Conservation (phyloP, 1,284 basidiomycete species). For the Xerocomus amazonicus region DNA sequence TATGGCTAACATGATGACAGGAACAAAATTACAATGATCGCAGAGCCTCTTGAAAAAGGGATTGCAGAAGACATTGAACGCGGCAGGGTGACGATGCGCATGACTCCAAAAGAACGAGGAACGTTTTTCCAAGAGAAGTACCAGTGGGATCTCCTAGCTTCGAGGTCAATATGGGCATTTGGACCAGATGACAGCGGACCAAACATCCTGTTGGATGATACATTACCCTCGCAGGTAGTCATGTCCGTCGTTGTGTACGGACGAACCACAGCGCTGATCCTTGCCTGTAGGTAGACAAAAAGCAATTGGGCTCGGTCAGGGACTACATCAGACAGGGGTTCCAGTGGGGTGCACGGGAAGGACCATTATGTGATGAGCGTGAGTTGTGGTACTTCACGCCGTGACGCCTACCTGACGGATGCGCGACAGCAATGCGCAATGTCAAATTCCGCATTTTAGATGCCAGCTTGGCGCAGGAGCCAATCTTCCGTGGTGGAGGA, state of each 20-base stretch:
- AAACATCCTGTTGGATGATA: conserved; percentile 94
- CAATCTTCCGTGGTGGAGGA: conserved; percentile 96
- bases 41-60: conserved; percentile 90
- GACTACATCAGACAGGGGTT: conserved; percentile 98
- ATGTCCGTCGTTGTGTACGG: not conserved
- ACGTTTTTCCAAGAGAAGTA: conserved; percentile 95
- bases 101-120: conserved; percentile 90
- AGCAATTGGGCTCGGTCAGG: conserved; percentile 82
- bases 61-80: conserved; percentile 93
- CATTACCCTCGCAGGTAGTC: conserved; percentile 84
- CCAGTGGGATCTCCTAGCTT: conserved; percentile 97
- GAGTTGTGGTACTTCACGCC: conserved; percentile 38
- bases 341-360: conserved; percentile 98
- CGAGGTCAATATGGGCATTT: conserved; percentile 99
- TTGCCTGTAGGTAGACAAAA: conserved; percentile 79
- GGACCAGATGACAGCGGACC: conserved; percentile 94
- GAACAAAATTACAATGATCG: conserved; percentile 97
- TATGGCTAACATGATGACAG: conserved; percentile 39
- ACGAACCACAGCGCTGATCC: not conserved
- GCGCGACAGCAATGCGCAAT: conserved; percentile 82
- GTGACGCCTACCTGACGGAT: conserved; percentile 5
- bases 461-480: conserved; percentile 87
- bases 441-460: conserved; percentile 97
- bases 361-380: conserved; percentile 98
- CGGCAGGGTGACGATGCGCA: conserved; percentile 87